Base-by-base conservation (phyloP, 192 early-diverging fungal species). In the Jimgerdemannia flammicorona region DNA sequence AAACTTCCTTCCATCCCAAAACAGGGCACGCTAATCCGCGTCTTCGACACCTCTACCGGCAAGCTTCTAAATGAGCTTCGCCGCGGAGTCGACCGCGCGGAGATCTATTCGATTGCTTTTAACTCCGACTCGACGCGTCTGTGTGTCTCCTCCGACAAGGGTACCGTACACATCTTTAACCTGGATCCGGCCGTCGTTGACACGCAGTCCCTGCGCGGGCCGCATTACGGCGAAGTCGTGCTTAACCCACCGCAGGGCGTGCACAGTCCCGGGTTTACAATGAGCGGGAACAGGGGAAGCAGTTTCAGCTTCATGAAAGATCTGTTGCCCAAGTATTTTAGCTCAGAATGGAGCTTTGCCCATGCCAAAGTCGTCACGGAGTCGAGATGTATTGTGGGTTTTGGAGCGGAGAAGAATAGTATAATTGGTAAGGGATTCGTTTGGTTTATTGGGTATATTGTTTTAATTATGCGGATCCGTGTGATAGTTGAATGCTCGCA, bases 161-260 rank as follows among this genome's bases (percentile, higher is more conserved):
- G 93, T 17, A 98, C 97, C 2, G 90, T 97, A 4, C 97, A 98
- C 78, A 85, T 98, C 9, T 98, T 98, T 75, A 93, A 95, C 70
- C 87, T 98, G 17, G 91, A 93, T 74, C 81, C 86, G 8, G 77
- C 84, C 0, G 76, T 80, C 3, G 79, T 75, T 8, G 70, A 74
- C 19, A 79, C 81, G 20, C 84, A 82, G 67, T 79, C 82, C 19
- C 66, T 67, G n/a, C 77, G 79, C 18, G 87, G 83, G 0, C 82
- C 89, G 3, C 83, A 85, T 4, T 88, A 90, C 79, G 86, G 87
- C 3, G 83, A 91, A 66, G 82, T 89, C 10, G 69, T n/a, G n/a
- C n/a, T n/a, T n/a, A n/a, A n/a, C n/a, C n/a, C n/a, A n/a, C n/a
- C n/a, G n/a, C n/a, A n/a, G n/a, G n/a, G n/a, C n/a, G n/a, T n/a